Evolutionary conservation across 805 yeast genomes (phyloP).

Genomic region (Yamadazyma insecticola): DNA sequence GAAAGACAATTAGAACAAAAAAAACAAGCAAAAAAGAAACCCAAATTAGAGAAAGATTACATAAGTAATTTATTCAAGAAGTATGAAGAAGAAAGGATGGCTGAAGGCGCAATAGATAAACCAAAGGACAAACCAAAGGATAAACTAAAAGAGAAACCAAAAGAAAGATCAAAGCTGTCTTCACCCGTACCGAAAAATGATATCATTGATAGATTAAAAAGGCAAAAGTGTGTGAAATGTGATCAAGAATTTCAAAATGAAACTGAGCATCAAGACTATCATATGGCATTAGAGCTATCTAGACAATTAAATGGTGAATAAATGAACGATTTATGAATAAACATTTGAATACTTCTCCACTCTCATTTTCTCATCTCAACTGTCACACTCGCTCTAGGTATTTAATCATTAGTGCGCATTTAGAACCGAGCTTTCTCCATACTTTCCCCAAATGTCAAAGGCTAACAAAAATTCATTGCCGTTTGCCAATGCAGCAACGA

Average conservation of each 20-base stretch:
- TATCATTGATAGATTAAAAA: slow-evolving; percentile 13
- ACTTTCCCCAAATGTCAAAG: slow-evolving; percentile 7
- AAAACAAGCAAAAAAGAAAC: slow-evolving; percentile 9
- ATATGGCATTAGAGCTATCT: slow-evolving; percentile 47
- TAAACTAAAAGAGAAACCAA: slow-evolving; percentile 1
- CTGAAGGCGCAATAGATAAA: neutral
- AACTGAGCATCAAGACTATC: slow-evolving; percentile 53
- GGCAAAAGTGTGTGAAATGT: slow-evolving; percentile 25
- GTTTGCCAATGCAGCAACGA: slow-evolving; percentile 83
- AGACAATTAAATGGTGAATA: slow-evolving; percentile 2
- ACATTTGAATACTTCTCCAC: no score
- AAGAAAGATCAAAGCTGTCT: no score
- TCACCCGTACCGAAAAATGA: no score
- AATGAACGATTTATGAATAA: no score
- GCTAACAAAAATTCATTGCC: slow-evolving; percentile 34
- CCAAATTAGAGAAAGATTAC: slow-evolving; percentile 20
- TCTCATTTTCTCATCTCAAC: no score
- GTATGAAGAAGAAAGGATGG: slow-evolving; percentile 8
- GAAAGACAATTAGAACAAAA: neutral
- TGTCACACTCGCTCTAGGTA: no score
- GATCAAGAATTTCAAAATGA: slow-evolving; percentile 22
- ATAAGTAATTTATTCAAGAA: slow-evolving; percentile 23
- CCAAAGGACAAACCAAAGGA: slow-evolving; percentile 1
- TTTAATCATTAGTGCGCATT: no score
- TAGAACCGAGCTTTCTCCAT: no score